A percentile compares a stretch with the other conserved stretches of the same genome.
Evolutionary conservation across 176 grass and related monocot genomes (phyloP).

Genomic region (Oryza officinalis): DNA sequence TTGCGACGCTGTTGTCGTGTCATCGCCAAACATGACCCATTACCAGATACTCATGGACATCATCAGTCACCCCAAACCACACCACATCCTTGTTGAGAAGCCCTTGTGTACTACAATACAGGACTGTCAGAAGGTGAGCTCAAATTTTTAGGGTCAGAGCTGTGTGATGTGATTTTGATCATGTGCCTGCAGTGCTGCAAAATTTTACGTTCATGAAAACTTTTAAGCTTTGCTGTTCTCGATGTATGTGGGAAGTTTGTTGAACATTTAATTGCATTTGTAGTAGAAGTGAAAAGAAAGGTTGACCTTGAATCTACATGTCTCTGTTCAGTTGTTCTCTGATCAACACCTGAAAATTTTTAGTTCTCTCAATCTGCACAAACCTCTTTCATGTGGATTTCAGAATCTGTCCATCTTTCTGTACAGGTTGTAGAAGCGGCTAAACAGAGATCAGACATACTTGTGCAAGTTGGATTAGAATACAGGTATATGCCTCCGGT

Average conservation of each 20-base stretch:
- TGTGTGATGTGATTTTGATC: not conserved
- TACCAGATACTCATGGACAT: conserved; percentile 86
- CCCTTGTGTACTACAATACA: conserved; percentile 80
- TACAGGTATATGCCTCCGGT: conserved; percentile 98
- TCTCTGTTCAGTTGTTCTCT: not conserved
- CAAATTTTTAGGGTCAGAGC: not conserved
- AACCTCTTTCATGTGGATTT: not conserved
- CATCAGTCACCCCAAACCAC: conserved; percentile 49
- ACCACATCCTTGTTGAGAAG: conserved; percentile 95
- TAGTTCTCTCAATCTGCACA: not conserved
- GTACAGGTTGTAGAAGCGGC: conserved; percentile 72
- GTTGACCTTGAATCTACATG: not conserved
- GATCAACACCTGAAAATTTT: not conserved
- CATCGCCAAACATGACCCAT: conserved; percentile 97
- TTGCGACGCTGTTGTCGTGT: conserved; percentile 73
- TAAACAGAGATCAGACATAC: conserved; percentile 61
- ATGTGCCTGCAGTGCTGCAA: not conserved
- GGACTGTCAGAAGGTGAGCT: conserved; percentile 71
- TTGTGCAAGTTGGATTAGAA: conserved; percentile 94
- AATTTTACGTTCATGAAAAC: not conserved
- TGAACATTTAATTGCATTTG: not conserved
- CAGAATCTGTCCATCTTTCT: not conserved
- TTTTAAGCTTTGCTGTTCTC: not conserved
- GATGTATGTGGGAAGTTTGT: not conserved
- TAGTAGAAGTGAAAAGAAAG: not conserved